Evolutionary conservation across 768 basidiomycete species (phyloP).

Genomic region (Termitomyces sp.): DNA sequence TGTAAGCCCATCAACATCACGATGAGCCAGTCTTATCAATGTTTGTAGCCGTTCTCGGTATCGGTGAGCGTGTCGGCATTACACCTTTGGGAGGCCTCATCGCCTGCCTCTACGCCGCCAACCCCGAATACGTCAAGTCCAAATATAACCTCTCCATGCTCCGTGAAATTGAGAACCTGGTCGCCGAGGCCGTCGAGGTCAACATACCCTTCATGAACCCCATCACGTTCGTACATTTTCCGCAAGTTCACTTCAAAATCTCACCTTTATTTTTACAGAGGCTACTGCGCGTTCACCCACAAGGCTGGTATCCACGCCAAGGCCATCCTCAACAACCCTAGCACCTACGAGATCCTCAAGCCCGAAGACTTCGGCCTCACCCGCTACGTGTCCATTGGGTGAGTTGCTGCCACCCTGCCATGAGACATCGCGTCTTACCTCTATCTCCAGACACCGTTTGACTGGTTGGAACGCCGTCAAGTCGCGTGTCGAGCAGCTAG

Average conservation of each 20-base stretch:
- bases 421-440: not conserved
- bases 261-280: slow-evolving; percentile 47
- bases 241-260: not conserved
- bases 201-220: slow-evolving; percentile 98
- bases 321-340: slow-evolving; percentile 98
- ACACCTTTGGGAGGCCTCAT: slow-evolving; percentile 96
- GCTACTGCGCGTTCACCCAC: slow-evolving; percentile 99
- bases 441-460: slow-evolving; percentile 69
- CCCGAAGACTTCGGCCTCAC: slow-evolving; percentile 98
- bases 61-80: slow-evolving; percentile 98
- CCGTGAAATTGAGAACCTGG: slow-evolving; percentile 97
- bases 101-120: slow-evolving; percentile 93
- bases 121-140: slow-evolving; percentile 98
- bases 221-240: slow-evolving; percentile 60
- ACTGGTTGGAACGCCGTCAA: slow-evolving; percentile 99
- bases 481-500: slow-evolving; percentile 96
- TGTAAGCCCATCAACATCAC: slow-evolving; percentile 46
- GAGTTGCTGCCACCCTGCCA: slow-evolving; percentile 19
- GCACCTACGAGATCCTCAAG: slow-evolving; percentile 98
- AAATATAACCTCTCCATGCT: slow-evolving; percentile 99
- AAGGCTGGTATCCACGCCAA: slow-evolving; percentile 99
- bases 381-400: slow-evolving; percentile 97
- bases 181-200: slow-evolving; percentile 98
- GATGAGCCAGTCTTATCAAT: not conserved
- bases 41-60: slow-evolving; percentile 84